Percentiles rank a stretch among this genome's conserved stretches.
Conservation (phyloP, 2,329 filamentous ascomycete species). For the Arthrobotrys pseudoclavata region DNA sequence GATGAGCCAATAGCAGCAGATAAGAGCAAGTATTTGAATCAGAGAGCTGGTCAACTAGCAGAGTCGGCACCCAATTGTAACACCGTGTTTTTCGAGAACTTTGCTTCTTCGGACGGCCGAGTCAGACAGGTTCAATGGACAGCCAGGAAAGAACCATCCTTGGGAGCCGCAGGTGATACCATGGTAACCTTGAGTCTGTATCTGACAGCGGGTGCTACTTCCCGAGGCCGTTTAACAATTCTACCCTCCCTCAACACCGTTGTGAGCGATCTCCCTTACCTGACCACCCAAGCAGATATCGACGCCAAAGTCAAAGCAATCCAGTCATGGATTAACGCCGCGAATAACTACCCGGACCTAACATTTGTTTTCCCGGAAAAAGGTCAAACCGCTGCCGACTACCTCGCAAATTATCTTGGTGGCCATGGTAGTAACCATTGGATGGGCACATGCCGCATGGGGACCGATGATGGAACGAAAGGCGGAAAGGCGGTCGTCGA, state of each 20-base stretch:
- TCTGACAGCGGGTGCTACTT: conserved; percentile 70
- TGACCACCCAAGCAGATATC: conserved; percentile 73
- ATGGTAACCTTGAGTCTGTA: conserved; percentile 70
- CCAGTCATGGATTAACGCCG: conserved; percentile 72
- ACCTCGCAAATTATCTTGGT: conserved; percentile 61
- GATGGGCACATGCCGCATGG: conserved; percentile 74
- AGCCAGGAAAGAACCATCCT: conserved; percentile 74
- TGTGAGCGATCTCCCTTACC: conserved; percentile 74
- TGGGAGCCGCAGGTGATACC: conserved; percentile 66
- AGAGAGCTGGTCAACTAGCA: conserved; percentile 70
- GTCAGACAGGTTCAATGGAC: conserved; percentile 77
- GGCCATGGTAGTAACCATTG: conserved; percentile 64
- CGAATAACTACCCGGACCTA: conserved; percentile 71
- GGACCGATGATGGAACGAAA: conserved; percentile 71
- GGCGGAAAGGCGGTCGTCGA: conserved; percentile 72
- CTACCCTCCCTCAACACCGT: conserved; percentile 67
- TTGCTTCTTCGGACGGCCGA: conserved; percentile 71
- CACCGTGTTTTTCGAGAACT: conserved; percentile 62
- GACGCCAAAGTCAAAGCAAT: conserved; percentile 76
- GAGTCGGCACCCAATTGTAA: conserved; percentile 68
- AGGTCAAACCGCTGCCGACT: conserved; percentile 69
- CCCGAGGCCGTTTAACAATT: conserved; percentile 68
- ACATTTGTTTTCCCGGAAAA: conserved; percentile 72
- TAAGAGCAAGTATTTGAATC: conserved; percentile 68
- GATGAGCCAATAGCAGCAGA: conserved; percentile 68